Evolutionary conservation across 257 asterid genomes (phyloP).

Genomic region (Oldenlandia corymbosa): DNA sequence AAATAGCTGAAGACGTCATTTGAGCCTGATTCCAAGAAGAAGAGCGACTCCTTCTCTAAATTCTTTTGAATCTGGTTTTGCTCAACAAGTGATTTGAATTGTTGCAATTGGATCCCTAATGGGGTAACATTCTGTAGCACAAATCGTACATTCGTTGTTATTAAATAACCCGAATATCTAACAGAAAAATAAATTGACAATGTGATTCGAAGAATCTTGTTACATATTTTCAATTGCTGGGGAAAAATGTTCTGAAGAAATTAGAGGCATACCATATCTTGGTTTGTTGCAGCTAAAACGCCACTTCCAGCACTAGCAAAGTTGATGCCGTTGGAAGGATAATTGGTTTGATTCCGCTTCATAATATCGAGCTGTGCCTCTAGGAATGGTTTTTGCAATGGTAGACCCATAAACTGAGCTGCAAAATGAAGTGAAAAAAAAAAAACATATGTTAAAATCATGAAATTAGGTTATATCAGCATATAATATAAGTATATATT

Average conservation of each 20-base stretch:
- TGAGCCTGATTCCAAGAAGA: constrained; percentile 64
- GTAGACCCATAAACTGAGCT: constrained; percentile 55
- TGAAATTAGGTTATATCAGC: background rate
- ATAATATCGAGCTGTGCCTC: constrained; percentile 39
- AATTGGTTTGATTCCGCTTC: constrained; percentile 32
- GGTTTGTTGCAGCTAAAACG: constrained; percentile 49
- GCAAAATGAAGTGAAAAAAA: constrained; percentile 14
- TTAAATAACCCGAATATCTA: too few species aligned
- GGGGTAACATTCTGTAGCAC: constrained; percentile 50
- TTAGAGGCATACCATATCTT: constrained; percentile 43
- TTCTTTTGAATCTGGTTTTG: constrained; percentile 33
- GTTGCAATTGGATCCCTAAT: constrained; percentile 49
- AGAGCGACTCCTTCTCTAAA: constrained; percentile 30
- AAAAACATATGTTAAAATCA: background rate
- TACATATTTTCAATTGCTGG: too few species aligned
- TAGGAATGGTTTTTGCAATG: constrained; percentile 56
- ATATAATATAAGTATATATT: too few species aligned
- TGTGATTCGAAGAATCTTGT: too few species aligned
- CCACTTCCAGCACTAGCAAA: constrained; percentile 95
- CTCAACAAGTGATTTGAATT: constrained; percentile 39
- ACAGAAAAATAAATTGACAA: too few species aligned
- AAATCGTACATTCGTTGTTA: too few species aligned
- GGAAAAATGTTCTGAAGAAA: too few species aligned
- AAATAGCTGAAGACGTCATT: constrained; percentile 65
- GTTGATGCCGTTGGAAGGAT: constrained; percentile 67